These are phyloP conservation scores for Kregervanrija delftensis DNA, from an alignment of 805 yeast genomes.

Conservation along the genomic window DNA sequence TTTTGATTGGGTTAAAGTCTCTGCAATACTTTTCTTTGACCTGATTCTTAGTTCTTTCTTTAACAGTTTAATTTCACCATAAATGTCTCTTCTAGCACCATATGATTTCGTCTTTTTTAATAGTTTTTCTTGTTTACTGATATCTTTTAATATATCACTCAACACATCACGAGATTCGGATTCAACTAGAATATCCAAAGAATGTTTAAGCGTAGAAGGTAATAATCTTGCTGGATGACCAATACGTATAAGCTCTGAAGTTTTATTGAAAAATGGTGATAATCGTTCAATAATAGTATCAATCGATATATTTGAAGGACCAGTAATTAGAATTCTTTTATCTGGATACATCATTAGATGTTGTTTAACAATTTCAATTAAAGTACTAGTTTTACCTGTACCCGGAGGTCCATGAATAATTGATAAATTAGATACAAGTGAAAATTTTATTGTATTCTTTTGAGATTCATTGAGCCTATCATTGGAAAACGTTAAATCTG, in stretches of 20 bases:
- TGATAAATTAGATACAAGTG: slow-evolving; percentile 48
- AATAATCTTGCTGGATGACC: slow-evolving; percentile 92
- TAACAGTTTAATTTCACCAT: slow-evolving; percentile 60
- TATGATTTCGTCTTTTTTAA: slow-evolving; percentile 40
- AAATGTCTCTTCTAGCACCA: slow-evolving; percentile 57
- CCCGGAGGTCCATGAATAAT: slow-evolving; percentile 81
- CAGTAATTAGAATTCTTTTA: slow-evolving; percentile 71
- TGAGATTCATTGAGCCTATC: slow-evolving; percentile 60
- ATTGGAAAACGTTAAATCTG: slow-evolving; percentile 31
- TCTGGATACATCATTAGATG: slow-evolving; percentile 31
- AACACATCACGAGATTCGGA: slow-evolving; percentile 52
- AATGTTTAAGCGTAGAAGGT: slow-evolving; percentile 55
- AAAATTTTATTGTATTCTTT: slow-evolving; percentile 59
- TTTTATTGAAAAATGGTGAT: slow-evolving; percentile 33
- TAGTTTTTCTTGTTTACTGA: slow-evolving; percentile 40
- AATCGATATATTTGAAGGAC: slow-evolving; percentile 89
- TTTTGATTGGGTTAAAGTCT: slow-evolving; percentile 50
- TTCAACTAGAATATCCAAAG: slow-evolving; percentile 66
- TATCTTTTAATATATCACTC: slow-evolving; percentile 64
- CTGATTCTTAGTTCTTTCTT: slow-evolving; percentile 63
- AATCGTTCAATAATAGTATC: slow-evolving; percentile 85
- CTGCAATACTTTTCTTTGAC: slow-evolving; percentile 55
- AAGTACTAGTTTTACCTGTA: slow-evolving; percentile 78
- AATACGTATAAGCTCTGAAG: slow-evolving; percentile 53
- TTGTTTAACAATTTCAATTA: slow-evolving; percentile 77